Percentiles rank a stretch among this genome's conserved stretches.
These are phyloP conservation scores for Pueraria montana DNA, from an alignment of 306 rosid genomes.

Conservation along the genomic window DNA sequence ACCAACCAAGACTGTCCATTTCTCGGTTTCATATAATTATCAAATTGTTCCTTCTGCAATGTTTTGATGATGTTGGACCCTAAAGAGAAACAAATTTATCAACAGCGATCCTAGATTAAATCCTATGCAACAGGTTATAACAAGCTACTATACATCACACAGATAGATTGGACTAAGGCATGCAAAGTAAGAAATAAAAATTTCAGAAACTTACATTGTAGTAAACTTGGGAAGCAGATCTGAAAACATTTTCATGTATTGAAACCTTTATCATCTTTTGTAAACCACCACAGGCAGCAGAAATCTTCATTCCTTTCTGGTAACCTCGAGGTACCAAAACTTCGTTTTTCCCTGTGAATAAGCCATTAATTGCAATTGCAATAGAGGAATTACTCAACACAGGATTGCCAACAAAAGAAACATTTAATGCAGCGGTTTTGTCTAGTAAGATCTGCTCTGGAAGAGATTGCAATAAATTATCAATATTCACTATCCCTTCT, in stretches of 20 bases:
- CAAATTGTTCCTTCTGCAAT: neutral
- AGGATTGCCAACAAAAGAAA: constrained; percentile 74
- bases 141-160: constrained; percentile 20
- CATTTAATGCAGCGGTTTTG: constrained; percentile 65
- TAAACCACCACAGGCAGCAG: constrained; percentile 57
- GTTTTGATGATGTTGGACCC: neutral
- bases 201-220: constrained; percentile 67
- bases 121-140: neutral
- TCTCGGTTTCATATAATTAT: neutral
- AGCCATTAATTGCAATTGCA: constrained; percentile 75
- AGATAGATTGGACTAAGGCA: constrained; percentile 21
- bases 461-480: constrained; percentile 64
- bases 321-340: constrained; percentile 46
- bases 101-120: neutral
- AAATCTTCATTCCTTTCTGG: constrained; percentile 46
- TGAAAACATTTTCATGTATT: constrained; percentile 75
- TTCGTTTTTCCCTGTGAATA: constrained; percentile 55
- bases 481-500: constrained; percentile 73
- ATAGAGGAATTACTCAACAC: constrained; percentile 67
- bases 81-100: neutral
- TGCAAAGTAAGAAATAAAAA: constrained; percentile 8
- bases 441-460: constrained; percentile 69
- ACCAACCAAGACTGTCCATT: neutral
- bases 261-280: constrained; percentile 81
- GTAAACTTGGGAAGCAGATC: constrained; percentile 69